Evolutionary conservation across 1,284 basidiomycete genomes (phyloP).

Genomic region (Ceraceosorus guamensis): DNA sequence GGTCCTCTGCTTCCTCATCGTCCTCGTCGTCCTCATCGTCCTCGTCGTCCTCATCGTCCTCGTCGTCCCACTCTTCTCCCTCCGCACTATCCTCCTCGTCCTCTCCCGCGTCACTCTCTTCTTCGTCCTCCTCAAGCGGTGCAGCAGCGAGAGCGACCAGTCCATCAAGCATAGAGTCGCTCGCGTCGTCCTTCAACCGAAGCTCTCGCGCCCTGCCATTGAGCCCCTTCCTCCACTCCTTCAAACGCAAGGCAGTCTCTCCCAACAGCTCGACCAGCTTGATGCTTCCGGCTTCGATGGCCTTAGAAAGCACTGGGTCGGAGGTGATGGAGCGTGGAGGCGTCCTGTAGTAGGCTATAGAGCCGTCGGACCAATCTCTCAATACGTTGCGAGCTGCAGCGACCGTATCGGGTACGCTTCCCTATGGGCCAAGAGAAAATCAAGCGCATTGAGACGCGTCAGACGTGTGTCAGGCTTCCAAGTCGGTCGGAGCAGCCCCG

Average conservation of each 20-base stretch:
- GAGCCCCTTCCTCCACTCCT: slow-evolving; percentile 11
- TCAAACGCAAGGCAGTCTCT: neutral
- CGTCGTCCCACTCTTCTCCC: slow-evolving; percentile 8
- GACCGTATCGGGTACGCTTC: slow-evolving; percentile 32
- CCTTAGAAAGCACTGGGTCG: neutral
- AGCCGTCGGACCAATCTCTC: slow-evolving; percentile 41
- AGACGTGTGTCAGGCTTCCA: too few relatives aligned
- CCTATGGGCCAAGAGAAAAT: neutral
- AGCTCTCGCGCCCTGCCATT: slow-evolving; percentile 7
- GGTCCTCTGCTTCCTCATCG: slow-evolving; percentile 1
- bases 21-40: slow-evolving; percentile 8
- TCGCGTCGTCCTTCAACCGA: neutral
- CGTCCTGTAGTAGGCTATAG: slow-evolving; percentile 38
- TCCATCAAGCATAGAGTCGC: too few relatives aligned
- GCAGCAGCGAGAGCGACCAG: too few relatives aligned
- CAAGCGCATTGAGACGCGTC: too few relatives aligned
- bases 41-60: slow-evolving; percentile 7
- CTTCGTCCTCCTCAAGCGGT: neutral
- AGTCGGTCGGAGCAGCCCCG: too few relatives aligned
- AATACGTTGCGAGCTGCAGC: slow-evolving; percentile 37
- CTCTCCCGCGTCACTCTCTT: neutral
- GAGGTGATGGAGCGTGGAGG: slow-evolving; percentile 9
- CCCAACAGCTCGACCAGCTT: slow-evolving; percentile 12
- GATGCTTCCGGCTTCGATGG: slow-evolving; percentile 1
- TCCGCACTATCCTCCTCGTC: neutral